Evolutionary conservation across 257 asterid species (phyloP), one percentile per base, ranked within the genome.

Genomic region (Nyctanthes arbortristis): DNA sequence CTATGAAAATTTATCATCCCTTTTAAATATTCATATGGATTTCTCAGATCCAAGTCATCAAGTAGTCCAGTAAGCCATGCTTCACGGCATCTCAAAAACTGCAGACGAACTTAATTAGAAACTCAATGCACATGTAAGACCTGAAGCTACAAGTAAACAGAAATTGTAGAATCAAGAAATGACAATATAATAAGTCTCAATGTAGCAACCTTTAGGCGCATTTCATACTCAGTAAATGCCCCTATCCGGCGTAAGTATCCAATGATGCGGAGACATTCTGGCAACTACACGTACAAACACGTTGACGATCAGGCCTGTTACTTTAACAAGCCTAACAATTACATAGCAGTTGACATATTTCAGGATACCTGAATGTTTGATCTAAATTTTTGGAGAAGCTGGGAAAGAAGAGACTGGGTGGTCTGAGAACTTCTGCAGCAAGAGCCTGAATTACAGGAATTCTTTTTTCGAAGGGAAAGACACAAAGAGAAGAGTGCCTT

Each of bases 161-260:
- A 43, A 39, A 36, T n/a, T 25, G 65, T 25, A 49, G 37, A 37
- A 39, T 37, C 69, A 65, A 40, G 24, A 52, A 45, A 73, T 69
- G 5, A 27, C 4, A 24, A 25, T 16, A 7, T 27, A 35, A 22
- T 37, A 8, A 33, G 43, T 30, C 33, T 47, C 13, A 49, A 61
- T 43, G 61, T 52, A 35, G 27, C 61, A 80, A 91, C 99, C 99
- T 89, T 97, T 59, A 94, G 87, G 61, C 97, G 96, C 96, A 94
- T 89, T 81, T 94, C 99, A 76, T 94, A 91, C 79, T 94, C 96
- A 61, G 80, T 91, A 76, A 88, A 94, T 71, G 88, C 97, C 62
- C 99, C 99, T 64, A 94, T 89, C 71, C 99, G 85, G n/a, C 97
- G 95, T 71, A 94, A 81, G 80, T 91, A 94, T 69, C 97, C 99